A percentile compares a stretch with the other conserved stretches of the same genome.
phyloP scores from a whole-genome alignment of 2,329 filamentous ascomycete species.

The Curvularia hawaiiensis region DNA sequence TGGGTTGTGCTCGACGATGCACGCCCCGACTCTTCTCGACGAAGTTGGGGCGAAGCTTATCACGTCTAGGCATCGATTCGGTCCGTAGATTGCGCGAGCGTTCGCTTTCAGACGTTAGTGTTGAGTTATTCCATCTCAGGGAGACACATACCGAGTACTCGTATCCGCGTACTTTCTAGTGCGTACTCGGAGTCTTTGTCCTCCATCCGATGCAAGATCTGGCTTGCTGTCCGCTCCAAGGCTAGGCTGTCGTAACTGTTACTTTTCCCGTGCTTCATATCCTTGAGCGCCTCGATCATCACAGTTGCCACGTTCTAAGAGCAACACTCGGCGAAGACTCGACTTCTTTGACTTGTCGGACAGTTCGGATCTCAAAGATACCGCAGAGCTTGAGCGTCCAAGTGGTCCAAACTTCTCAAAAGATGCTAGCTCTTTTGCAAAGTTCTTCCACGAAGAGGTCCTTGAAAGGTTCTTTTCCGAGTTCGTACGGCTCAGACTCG shows the following conservation, averaged over 20 bases:
- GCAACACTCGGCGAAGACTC: conserved; percentile 15
- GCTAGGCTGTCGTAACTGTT: conserved; percentile 36
- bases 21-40: conserved; percentile 41
- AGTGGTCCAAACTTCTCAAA: conserved; percentile 15
- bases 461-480: conserved; percentile 15
- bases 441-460: conserved; percentile 4
- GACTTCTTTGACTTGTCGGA: conserved; percentile 14
- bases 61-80: conserved; percentile 43
- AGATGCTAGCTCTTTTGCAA: conserved; percentile 1
- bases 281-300: conserved; percentile 44
- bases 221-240: conserved; percentile 37
- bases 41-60: conserved; percentile 44
- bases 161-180: conserved; percentile 40
- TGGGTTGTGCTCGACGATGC: conserved; percentile 46
- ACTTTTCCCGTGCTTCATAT: conserved; percentile 42
- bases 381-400: conserved; percentile 8
- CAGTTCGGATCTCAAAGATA: conserved; percentile 11
- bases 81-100: conserved; percentile 44
- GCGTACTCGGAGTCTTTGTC: conserved; percentile 42
- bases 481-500: conserved; percentile 17
- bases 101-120: conserved; percentile 31
- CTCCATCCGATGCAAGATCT: conserved; percentile 43
- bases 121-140: background rate
- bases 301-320: conserved; percentile 15
- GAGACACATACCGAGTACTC: conserved; percentile 35